phyloP scores from a whole-genome alignment of 2,329 filamentous ascomycete genomes.

The Xylariaceae sp. region DNA sequence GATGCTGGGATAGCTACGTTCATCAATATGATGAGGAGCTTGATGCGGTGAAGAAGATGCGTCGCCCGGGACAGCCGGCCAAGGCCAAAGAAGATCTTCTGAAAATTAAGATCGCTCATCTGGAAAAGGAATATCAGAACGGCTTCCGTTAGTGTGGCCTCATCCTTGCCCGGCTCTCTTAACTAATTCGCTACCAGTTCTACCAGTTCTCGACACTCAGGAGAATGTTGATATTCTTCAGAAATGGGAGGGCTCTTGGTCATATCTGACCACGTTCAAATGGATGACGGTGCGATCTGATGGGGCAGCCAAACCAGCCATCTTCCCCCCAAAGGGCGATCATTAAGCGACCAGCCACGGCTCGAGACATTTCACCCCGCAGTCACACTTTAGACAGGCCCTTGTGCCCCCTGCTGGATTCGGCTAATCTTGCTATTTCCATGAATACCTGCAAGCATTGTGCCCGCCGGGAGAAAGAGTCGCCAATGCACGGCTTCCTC shows the following conservation, averaged over 20 bases:
- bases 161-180: slow-evolving; percentile 11
- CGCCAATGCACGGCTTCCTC: slow-evolving; percentile 14
- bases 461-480: slow-evolving; percentile 25
- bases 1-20: slow-evolving; percentile 47
- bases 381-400: slow-evolving; percentile 1
- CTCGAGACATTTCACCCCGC: slow-evolving; percentile 6
- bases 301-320: slow-evolving; percentile 61
- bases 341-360: slow-evolving; percentile 18
- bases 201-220: slow-evolving; percentile 69
- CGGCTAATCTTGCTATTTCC: slow-evolving; percentile 30
- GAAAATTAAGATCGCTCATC: slow-evolving; percentile 60
- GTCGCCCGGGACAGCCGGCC: slow-evolving; percentile 73
- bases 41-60: slow-evolving; percentile 56
- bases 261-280: slow-evolving; percentile 66
- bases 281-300: slow-evolving; percentile 69
- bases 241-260: slow-evolving; percentile 80
- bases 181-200: slow-evolving; percentile 38
- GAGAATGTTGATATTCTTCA: slow-evolving; percentile 61
- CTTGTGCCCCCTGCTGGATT: slow-evolving; percentile 19
- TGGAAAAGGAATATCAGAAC: slow-evolving; percentile 73
- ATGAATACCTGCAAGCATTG: slow-evolving; percentile 23
- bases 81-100: slow-evolving; percentile 72
- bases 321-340: slow-evolving; percentile 66
- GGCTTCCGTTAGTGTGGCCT: slow-evolving; percentile 63
- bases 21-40: slow-evolving; percentile 68